A percentile compares a stretch with the other conserved stretches of the same genome.
phyloP scores from a whole-genome alignment of 2,329 filamentous ascomycete species.

The Fusarium chlamydosporum region DNA sequence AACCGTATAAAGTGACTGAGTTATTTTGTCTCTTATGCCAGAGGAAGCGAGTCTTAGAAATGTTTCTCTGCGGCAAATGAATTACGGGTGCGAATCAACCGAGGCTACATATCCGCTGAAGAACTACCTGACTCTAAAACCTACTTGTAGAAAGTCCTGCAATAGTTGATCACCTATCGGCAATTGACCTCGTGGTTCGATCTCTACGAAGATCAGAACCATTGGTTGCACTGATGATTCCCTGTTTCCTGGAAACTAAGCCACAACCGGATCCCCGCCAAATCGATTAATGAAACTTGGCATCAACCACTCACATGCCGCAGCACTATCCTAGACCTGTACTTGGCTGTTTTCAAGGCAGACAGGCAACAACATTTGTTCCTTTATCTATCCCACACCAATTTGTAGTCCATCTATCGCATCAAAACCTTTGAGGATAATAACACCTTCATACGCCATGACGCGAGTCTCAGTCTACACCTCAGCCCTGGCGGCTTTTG shows the following conservation, averaged over 20 bases:
- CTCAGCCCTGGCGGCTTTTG: constrained; percentile 60
- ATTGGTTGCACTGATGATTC: constrained; percentile 7
- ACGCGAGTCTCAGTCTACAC: constrained; percentile 62
- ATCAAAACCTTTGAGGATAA: background rate
- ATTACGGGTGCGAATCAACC: no score
- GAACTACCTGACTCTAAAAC: no score
- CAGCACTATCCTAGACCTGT: constrained; percentile 26
- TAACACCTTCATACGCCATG: constrained; percentile 52
- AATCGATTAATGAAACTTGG: constrained; percentile 44
- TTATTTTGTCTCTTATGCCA: no score
- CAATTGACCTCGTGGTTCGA: background rate
- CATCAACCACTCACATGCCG: constrained; percentile 41
- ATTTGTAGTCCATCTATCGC: constrained; percentile 3
- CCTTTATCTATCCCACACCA: constrained; percentile 28
- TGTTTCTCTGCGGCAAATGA: no score
- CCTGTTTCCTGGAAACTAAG: constrained; percentile 20
- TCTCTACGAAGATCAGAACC: background rate
- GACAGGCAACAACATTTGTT: constrained; percentile 45
- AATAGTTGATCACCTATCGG: no score
- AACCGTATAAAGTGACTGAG: no score
- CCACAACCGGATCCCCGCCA: constrained; percentile 29
- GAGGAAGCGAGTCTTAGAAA: no score
- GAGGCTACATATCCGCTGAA: no score
- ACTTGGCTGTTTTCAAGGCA: constrained; percentile 39
- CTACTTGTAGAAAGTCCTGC: no score